phyloP scores from a whole-genome alignment of 2,329 filamentous ascomycete species.

The Microcera coccophila region DNA sequence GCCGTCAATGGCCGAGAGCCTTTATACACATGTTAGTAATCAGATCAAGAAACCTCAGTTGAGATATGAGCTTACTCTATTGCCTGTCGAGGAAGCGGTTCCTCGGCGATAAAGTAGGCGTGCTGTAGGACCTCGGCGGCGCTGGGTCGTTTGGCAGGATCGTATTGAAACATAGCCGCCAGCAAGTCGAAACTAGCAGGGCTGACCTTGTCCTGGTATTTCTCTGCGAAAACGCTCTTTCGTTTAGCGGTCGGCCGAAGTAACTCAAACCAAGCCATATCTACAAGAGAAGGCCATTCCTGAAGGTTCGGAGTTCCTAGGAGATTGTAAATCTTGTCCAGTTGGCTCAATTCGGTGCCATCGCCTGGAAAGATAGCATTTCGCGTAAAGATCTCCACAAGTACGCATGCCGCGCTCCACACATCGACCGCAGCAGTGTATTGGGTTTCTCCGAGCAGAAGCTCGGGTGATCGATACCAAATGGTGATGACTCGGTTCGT shows the following conservation, averaged over 20 bases:
- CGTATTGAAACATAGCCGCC: slow-evolving; percentile 80
- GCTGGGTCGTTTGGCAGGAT: slow-evolving; percentile 77
- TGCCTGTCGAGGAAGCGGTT: slow-evolving; percentile 72
- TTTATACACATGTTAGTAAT: slow-evolving; percentile 37
- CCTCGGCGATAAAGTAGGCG: slow-evolving; percentile 81
- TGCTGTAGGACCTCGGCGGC: slow-evolving; percentile 83
- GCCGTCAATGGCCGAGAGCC: slow-evolving; percentile 75
- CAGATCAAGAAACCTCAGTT: slow-evolving; percentile 2
- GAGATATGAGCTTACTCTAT: slow-evolving; percentile 62
- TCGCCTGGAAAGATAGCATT: slow-evolving; percentile 94
- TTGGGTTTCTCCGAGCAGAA: slow-evolving; percentile 85
- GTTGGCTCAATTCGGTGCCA: slow-evolving; percentile 89
- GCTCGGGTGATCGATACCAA: slow-evolving; percentile 76
- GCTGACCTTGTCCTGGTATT: slow-evolving; percentile 73
- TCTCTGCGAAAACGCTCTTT: slow-evolving; percentile 73
- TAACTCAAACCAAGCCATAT: slow-evolving; percentile 96
- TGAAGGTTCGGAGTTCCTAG: slow-evolving; percentile 80
- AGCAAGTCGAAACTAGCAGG: slow-evolving; percentile 80
- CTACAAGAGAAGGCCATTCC: slow-evolving; percentile 85
- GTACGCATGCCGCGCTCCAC: slow-evolving; percentile 95
- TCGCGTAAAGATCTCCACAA: slow-evolving; percentile 92
- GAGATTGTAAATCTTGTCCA: slow-evolving; percentile 93
- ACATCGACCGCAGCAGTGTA: slow-evolving; percentile 90
- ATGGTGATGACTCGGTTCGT: slow-evolving; percentile 99
- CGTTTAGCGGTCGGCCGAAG: slow-evolving; percentile 72